A percentile compares a stretch with the other conserved stretches of the same genome.
Conservation (phyloP, 2,329 filamentous ascomycete genomes). For the Penicillium freii region DNA sequence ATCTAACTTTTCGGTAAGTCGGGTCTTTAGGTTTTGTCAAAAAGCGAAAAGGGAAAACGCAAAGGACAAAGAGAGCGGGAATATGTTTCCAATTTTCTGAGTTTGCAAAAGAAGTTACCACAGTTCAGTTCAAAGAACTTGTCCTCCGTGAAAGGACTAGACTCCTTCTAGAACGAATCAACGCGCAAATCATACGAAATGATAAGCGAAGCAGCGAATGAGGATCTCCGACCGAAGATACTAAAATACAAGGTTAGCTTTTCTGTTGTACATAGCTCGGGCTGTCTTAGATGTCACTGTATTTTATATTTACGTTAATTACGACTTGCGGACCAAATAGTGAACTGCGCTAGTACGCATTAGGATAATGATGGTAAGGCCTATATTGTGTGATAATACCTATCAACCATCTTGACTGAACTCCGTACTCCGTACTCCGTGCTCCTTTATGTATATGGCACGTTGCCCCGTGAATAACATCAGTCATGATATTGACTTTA, state of each 20-base stretch:
- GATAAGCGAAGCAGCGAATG: slow-evolving; percentile 20
- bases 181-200: slow-evolving; percentile 4
- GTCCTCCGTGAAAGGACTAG: background rate
- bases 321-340: background rate
- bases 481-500: background rate
- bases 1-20: slow-evolving; percentile 2
- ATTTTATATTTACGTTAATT: slow-evolving; percentile 1
- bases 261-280: background rate
- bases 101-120: background rate
- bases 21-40: background rate
- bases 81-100: no score
- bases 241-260: background rate
- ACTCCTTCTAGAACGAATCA: slow-evolving; percentile 11
- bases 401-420: background rate
- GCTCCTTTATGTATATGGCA: background rate
- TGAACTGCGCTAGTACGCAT: background rate
- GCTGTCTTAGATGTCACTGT: background rate
- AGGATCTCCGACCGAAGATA: background rate
- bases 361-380: background rate
- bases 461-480: background rate
- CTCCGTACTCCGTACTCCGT: no score
- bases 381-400: background rate
- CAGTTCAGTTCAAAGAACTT: background rate
- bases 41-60: background rate
- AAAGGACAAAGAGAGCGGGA: background rate